Evolutionary conservation across 2,329 filamentous ascomycete genomes (phyloP).

Genomic region (Fusarium staphyleae): DNA sequence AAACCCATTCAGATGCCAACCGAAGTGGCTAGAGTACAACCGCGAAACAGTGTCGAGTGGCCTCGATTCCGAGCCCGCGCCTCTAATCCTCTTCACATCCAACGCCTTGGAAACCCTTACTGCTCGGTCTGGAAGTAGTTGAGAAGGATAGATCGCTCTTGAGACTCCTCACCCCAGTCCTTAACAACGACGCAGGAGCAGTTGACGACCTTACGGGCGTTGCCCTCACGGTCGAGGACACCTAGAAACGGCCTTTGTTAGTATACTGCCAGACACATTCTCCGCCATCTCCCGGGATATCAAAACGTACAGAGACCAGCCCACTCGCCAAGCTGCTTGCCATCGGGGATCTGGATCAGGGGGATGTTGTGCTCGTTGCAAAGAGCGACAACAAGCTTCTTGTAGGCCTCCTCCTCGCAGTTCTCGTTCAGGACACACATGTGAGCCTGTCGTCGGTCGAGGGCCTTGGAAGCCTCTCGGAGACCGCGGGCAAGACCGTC

Average conservation of each 20-base stretch:
- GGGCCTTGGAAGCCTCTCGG: conserved; percentile 97
- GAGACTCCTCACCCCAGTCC: conserved; percentile 99
- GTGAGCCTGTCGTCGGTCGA: conserved; percentile 98
- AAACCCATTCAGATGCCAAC: conserved; percentile 55
- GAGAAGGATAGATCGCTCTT: conserved; percentile 98
- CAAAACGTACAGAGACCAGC: conserved; percentile 92
- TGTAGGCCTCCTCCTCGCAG: conserved; percentile 99
- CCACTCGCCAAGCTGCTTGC: conserved; percentile 99
- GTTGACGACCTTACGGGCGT: conserved; percentile 99
- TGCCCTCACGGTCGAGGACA: conserved; percentile 98
- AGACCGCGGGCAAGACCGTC: conserved; percentile 98
- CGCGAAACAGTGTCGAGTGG: conserved; percentile 48
- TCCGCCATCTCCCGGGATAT: not conserved
- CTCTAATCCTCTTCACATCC: conserved; percentile 51
- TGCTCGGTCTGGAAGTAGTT: conserved; percentile 99
- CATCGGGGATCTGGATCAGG: conserved; percentile 99
- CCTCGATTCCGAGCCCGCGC: conserved; percentile 45
- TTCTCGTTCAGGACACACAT: conserved; percentile 99
- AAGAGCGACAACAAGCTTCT: conserved; percentile 99
- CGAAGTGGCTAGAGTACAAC: conserved; percentile 58
- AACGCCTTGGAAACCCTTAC: conserved; percentile 53
- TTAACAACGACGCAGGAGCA: conserved; percentile 99
- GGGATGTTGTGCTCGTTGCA: conserved; percentile 99
- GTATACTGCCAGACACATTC: conserved; percentile 26
- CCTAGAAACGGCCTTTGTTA: conserved; percentile 60